These are phyloP conservation scores for Phytomonas sp. DNA, from an alignment of 208 protist species.

Conservation along the genomic window DNA sequence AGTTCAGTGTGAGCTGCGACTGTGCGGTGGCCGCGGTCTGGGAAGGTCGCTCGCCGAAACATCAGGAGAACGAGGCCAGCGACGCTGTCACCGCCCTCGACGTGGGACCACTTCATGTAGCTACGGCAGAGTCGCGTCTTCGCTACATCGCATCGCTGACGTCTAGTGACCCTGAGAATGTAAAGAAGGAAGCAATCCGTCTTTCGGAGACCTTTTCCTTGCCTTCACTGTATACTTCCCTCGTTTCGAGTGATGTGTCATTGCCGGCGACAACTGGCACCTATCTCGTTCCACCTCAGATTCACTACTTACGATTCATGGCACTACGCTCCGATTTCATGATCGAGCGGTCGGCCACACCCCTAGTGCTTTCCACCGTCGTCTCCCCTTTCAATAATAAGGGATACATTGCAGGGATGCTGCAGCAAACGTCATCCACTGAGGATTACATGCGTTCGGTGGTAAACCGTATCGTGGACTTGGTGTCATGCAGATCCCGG, in stretches of 20 bases:
- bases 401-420: background rate
- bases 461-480: background rate
- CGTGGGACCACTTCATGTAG: conserved; percentile 26
- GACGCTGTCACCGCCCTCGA: conserved; percentile 15
- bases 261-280: background rate
- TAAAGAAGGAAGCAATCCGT: background rate
- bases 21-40: background rate
- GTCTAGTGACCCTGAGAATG: background rate
- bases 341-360: background rate
- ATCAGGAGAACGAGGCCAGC: background rate
- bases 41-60: background rate
- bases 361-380: background rate
- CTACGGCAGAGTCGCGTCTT: conserved; percentile 40
- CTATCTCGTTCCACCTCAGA: background rate
- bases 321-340: background rate
- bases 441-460: background rate
- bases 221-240: background rate
- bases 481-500: background rate
- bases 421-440: background rate
- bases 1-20: conserved; percentile 33
- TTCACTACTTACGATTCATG: background rate
- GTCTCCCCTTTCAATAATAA: background rate
- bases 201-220: background rate
- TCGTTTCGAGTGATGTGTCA: background rate
- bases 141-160: conserved; percentile 5